Evolutionary conservation across 2,329 filamentous ascomycete species (phyloP), one percentile per base, ranked within the genome.

Genomic region (Cladosporium colombiae): DNA sequence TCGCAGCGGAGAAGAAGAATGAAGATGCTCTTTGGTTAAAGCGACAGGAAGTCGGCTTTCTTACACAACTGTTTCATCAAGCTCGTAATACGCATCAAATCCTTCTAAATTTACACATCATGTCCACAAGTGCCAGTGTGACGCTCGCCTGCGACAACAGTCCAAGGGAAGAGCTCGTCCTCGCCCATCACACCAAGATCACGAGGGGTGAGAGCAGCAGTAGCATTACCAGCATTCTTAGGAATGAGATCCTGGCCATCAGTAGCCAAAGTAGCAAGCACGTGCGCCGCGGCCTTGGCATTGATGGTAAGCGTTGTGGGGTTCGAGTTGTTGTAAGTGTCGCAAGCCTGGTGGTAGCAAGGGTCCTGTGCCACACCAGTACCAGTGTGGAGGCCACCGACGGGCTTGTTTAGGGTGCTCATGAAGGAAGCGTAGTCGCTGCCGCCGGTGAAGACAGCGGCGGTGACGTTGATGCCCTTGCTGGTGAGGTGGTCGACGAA

Each of bases 351-450:
- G 66, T 79, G 78, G 69, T 79, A 78, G 66, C 78, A 75, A 4
- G 67, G 69, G 62, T 80, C 78, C 59, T 76, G 78, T 70, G 76
- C 76, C 8, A 73, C 71, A 6, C 75, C 75, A 3, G 73, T 76
- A 11, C 78, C 78, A 5, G 78, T 79, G 44, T 75, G 75, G 2
- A 75, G 73, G n/a, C 78, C 77, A 10, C 78, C 77, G 44, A 79
- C 77, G 33, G 73, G 74, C 40, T 75, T 76, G 35, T 77, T 73
- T 27, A 79, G 71, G 25, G 75, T 76, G 33, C 75, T 71, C 44
- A 79, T 71, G 70, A 79, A 79, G 1, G 76, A 71, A 27, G 70
- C 73, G 53, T 80, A 79, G 66, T 80, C 78, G 3, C 73, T 76
- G 11, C 77, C 76, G 5, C 77, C 77, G 55, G 74, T 68, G 65